Base-by-base conservation (phyloP, 148 eudicot species). In the Mesembryanthemum crystallinum region DNA sequence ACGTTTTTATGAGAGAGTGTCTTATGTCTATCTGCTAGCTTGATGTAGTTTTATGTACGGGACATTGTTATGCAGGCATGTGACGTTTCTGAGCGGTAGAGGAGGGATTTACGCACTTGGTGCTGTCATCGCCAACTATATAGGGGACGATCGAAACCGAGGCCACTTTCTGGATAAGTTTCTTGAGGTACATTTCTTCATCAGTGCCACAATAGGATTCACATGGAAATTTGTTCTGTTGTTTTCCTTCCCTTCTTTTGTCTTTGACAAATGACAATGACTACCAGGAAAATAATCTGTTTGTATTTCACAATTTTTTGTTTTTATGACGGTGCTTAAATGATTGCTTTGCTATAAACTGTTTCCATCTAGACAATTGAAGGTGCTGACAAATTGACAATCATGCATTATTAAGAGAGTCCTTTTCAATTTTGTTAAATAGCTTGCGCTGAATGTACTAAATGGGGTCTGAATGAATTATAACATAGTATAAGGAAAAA, bases 101-200 rank as follows among this genome's bases (percentile, higher is more conserved):
- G 94, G 89, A 74, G 96, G 97, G 69, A 73, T 89, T 17, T 89
- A 84, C 61, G 91, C 94, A 0, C 83, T 89, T 35, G 97, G 97
- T 27, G 92, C 86, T 60, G 91, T 92, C 52, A 76, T 85, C 24
- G 78, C 87, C 29, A 83, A 80, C 71, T 79, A 81, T 35, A 25
- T 63, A 23, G 89, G 87, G 84, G 89, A 89, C 83, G 80, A 82
- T 67, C 77, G 66, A 30, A 84, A 79, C 73, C 71, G 87, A 14
- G 77, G 43, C 69, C 73, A 67, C 59, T 89, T 75, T 78, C 78
- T 92, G 77, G 71, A 84, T 71, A 71, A 59, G 75, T 89, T 91
- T 80, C 82, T 74, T 33, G 86, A 89, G 93, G 97, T 91, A 83
- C 37, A 18, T 6, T 27, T 13, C 45, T 59, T 60, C 45, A 59